These are phyloP conservation scores for Lichtheimia ornata DNA, from an alignment of 371 early-diverging fungal genomes.

Conservation along the genomic window DNA sequence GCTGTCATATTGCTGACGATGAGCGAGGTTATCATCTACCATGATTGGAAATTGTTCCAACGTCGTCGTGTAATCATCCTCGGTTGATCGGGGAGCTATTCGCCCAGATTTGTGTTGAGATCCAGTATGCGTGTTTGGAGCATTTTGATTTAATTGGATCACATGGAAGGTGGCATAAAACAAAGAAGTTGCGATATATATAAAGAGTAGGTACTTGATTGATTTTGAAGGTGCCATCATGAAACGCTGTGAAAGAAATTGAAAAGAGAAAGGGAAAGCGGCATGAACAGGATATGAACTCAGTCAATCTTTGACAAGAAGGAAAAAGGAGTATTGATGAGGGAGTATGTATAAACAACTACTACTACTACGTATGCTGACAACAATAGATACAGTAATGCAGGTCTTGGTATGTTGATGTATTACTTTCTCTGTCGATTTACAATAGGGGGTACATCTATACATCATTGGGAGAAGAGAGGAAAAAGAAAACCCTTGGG, in stretches of 20 bases:
- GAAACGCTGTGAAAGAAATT: background rate
- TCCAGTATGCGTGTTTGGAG: background rate
- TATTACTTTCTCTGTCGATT: no score
- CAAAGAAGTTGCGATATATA: slow-evolving; percentile 9
- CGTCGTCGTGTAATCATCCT: background rate
- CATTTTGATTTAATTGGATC: slow-evolving; percentile 2
- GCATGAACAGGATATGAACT: background rate
- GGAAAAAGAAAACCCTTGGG: no score
- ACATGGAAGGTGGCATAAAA: slow-evolving; percentile 15
- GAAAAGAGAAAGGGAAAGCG: slow-evolving; percentile 9
- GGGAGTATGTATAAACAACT: background rate
- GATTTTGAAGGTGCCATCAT: slow-evolving; percentile 7
- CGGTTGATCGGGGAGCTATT: slow-evolving; percentile 3
- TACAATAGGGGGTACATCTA: no score
- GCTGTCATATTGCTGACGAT: no score
- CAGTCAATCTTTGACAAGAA: background rate
- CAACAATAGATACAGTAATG: background rate
- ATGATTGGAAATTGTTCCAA: no score
- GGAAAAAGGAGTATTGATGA: background rate
- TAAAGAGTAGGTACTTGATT: slow-evolving; percentile 4
- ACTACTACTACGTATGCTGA: background rate
- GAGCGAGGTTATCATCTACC: no score
- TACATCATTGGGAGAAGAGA: no score
- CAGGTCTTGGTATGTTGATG: no score
- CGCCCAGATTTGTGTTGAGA: slow-evolving; percentile 2